phyloP scores from a whole-genome alignment of 306 rosid species.

The Styphnolobium japonicum region DNA sequence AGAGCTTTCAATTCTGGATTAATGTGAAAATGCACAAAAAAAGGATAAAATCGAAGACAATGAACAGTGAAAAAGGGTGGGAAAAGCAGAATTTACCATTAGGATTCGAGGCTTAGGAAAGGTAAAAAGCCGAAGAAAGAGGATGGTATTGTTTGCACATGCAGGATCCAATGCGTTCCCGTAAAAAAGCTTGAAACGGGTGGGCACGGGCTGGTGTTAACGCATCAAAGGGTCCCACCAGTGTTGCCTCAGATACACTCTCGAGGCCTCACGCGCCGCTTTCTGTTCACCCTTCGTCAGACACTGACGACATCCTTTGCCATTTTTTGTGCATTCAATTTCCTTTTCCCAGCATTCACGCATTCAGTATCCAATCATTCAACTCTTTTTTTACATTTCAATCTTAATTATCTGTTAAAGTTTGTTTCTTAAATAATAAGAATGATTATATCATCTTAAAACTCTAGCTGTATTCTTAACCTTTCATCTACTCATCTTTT shows the following conservation, averaged over 20 bases:
- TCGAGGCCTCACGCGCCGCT: constrained; percentile 84
- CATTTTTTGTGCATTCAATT: constrained; percentile 4
- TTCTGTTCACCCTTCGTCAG: constrained; percentile 38
- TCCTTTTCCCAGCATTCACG: neutral
- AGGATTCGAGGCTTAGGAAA: neutral
- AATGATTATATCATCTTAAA: no score
- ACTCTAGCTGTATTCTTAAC: no score
- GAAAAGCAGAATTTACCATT: neutral
- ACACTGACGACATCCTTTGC: constrained; percentile 23
- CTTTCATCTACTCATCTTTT: no score
- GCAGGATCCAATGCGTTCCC: constrained; percentile 39
- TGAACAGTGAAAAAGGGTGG: neutral
- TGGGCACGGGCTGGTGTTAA: no score
- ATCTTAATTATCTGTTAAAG: neutral
- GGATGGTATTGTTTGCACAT: neutral
- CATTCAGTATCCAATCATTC: constrained; percentile 45
- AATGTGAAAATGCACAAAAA: constrained; percentile 9
- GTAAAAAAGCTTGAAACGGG: constrained; percentile 23
- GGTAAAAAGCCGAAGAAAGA: neutral
- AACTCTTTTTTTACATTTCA: neutral
- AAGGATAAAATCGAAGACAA: neutral
- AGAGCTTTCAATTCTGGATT: neutral
- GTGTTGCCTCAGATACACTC: constrained; percentile 29
- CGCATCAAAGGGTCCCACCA: constrained; percentile 1
- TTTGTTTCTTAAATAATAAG: neutral